These are phyloP conservation scores for Geotrichum klebahnii DNA, from an alignment of 1,139 yeast genomes.

Conservation along the genomic window DNA sequence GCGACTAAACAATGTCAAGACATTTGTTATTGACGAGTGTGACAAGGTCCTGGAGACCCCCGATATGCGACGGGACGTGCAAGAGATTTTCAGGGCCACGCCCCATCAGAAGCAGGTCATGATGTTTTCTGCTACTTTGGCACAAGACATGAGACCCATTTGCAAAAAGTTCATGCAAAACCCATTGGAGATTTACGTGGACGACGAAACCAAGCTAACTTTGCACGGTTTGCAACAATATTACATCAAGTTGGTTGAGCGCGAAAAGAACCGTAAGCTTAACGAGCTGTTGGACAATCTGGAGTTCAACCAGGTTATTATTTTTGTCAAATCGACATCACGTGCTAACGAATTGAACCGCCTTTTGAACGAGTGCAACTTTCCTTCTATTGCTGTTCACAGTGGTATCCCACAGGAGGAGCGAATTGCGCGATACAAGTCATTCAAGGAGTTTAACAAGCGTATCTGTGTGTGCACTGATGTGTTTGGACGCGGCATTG, in stretches of 20 bases:
- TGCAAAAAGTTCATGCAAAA: slow-evolving; percentile 98
- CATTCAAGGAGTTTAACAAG: slow-evolving; percentile 95
- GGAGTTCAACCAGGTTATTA: slow-evolving; percentile 97
- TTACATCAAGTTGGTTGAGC: slow-evolving; percentile 82
- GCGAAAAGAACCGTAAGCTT: slow-evolving; percentile 88
- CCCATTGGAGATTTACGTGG: slow-evolving; percentile 95
- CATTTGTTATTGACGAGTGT: slow-evolving; percentile 96
- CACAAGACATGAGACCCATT: slow-evolving; percentile 91
- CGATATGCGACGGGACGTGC: slow-evolving; percentile 97
- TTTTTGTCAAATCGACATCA: slow-evolving; percentile 85
- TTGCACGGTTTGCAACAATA: slow-evolving; percentile 97
- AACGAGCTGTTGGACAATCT: slow-evolving; percentile 88
- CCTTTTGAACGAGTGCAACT: slow-evolving; percentile 84
- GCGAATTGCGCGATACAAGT: slow-evolving; percentile 93
- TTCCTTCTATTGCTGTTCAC: slow-evolving; percentile 97
- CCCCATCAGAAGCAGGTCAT: slow-evolving; percentile 98
- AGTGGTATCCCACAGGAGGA: slow-evolving; percentile 95
- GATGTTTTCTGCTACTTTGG: slow-evolving; percentile 97
- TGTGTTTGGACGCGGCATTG: slow-evolving; percentile 98
- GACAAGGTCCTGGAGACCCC: slow-evolving; percentile 84
- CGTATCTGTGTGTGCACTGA: slow-evolving; percentile 98
- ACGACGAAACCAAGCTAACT: slow-evolving; percentile 94
- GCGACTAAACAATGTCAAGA: slow-evolving; percentile 83
- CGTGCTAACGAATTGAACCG: slow-evolving; percentile 92
- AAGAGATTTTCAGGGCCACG: slow-evolving; percentile 94